These are phyloP conservation scores for Allomyces arbusculus DNA, from an alignment of 192 early-diverging fungal species.

Conservation along the genomic window DNA sequence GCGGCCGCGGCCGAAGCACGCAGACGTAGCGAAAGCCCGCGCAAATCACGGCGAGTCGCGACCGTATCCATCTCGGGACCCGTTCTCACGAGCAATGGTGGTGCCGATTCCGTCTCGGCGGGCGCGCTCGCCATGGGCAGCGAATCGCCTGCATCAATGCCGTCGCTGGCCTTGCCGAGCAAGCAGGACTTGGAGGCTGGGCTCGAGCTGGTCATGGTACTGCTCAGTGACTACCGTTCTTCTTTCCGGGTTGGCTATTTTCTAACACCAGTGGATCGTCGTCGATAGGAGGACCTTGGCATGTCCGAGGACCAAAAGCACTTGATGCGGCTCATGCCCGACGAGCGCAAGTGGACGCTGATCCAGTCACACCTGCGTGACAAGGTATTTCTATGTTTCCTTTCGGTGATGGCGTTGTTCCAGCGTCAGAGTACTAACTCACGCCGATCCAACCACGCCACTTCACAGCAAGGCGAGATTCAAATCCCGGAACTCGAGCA, in stretches of 20 bases:
- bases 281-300: constrained; percentile 22
- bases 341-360: constrained; percentile 28
- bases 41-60: too few relatives aligned
- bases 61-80: too few relatives aligned
- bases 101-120: too few relatives aligned
- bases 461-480: constrained; percentile 2
- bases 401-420: too few relatives aligned
- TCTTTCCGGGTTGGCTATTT: not conserved
- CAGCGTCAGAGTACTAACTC: too few relatives aligned
- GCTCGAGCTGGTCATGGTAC: not conserved
- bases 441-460: too few relatives aligned
- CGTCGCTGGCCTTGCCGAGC: not conserved
- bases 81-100: too few relatives aligned
- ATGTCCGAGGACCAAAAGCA: constrained; percentile 28
- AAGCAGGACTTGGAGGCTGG: not conserved
- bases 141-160: too few relatives aligned
- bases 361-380: constrained; percentile 20
- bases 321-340: constrained; percentile 14
- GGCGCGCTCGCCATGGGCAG: too few relatives aligned
- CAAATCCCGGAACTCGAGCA: constrained; percentile 20
- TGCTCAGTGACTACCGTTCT: not conserved
- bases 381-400: constrained; percentile 6
- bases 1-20: too few relatives aligned
- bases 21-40: too few relatives aligned
- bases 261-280: not conserved